A percentile compares a stretch with the other conserved stretches of the same genome.
Evolutionary conservation across 257 asterid genomes (phyloP).

Genomic region (Nicotiana tabacum): DNA sequence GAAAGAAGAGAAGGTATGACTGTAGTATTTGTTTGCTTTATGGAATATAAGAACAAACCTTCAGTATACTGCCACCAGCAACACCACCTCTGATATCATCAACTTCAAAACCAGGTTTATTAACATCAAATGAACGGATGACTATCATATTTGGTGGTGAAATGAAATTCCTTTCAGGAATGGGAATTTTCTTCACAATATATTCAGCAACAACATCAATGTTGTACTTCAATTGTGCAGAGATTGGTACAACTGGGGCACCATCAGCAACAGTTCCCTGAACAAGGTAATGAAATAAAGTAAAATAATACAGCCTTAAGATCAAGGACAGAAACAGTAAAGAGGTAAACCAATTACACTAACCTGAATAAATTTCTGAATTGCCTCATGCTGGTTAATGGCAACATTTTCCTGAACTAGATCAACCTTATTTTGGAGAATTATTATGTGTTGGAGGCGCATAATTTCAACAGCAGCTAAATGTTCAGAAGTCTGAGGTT

Average conservation of each 20-base stretch:
- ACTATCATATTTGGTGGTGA: conserved; percentile 97
- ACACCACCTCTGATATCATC: conserved; percentile 97
- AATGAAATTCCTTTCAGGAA: conserved; percentile 77
- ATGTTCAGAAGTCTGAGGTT: conserved; percentile 97
- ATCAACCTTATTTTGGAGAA: conserved; percentile 96
- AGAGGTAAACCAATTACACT: neutral
- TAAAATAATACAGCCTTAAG: neutral
- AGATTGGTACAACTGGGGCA: conserved; percentile 93
- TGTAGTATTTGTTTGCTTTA: neutral
- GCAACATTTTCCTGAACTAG: conserved; percentile 98
- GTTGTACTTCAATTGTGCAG: conserved; percentile 93
- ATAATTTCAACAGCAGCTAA: conserved; percentile 96
- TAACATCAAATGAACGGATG: conserved; percentile 94
- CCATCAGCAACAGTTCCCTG: conserved; percentile 97
- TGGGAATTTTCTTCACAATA: conserved; percentile 80
- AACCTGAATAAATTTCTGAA: conserved; percentile 87
- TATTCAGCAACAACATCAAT: conserved; percentile 95
- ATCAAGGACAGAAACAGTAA: neutral
- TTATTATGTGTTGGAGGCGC: conserved; percentile 89
- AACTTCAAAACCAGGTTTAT: conserved; percentile 96
- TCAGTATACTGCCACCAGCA: conserved; percentile 97
- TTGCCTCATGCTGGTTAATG: conserved; percentile 94
- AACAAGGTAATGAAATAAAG: neutral
- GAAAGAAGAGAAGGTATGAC: neutral
- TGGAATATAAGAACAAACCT: conserved; percentile 40